Percentiles rank a stretch among this genome's conserved stretches.
These are phyloP conservation scores for Stagonosporopsis vannaccii DNA, from an alignment of 2,329 filamentous ascomycete genomes.

Conservation along the genomic window DNA sequence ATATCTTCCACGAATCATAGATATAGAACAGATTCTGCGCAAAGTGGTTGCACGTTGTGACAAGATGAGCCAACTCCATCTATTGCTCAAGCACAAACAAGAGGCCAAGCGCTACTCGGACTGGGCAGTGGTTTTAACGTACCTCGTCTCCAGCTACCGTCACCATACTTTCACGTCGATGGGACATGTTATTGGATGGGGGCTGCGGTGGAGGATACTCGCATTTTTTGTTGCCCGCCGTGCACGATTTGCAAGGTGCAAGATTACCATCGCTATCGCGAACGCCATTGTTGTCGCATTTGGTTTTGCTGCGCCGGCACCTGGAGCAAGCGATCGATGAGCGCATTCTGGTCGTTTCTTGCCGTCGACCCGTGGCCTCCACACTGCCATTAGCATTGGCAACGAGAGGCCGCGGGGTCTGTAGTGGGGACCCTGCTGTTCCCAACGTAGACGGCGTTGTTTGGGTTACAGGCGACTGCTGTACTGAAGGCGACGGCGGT, in stretches of 20 bases:
- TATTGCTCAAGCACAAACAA: neutral
- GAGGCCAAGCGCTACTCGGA: neutral
- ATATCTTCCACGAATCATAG: neutral
- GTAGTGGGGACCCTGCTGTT: constrained; percentile 33
- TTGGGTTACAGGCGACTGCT: constrained; percentile 34
- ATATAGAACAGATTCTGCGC: neutral
- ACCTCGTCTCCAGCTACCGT: constrained; percentile 33
- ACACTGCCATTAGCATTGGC: constrained; percentile 24
- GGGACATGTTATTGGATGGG: constrained; percentile 33
- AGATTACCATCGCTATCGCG: constrained; percentile 62
- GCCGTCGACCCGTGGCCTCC: constrained; percentile 28
- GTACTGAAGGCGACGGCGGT: constrained; percentile 28
- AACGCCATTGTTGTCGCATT: constrained; percentile 78
- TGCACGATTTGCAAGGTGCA: constrained; percentile 72
- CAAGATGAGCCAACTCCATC: neutral
- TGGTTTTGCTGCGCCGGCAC: constrained; percentile 83
- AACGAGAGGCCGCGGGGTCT: constrained; percentile 34
- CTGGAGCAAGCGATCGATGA: constrained; percentile 80
- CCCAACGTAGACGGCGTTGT: constrained; percentile 39
- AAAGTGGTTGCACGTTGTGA: neutral
- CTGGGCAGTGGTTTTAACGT: constrained; percentile 10
- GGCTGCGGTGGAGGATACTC: constrained; percentile 68
- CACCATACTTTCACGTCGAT: constrained; percentile 51
- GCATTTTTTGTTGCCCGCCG: constrained; percentile 74
- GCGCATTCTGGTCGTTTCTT: constrained; percentile 62